Conservation (phyloP, 169 alveolate species). For the Sarcocystis neurona region DNA sequence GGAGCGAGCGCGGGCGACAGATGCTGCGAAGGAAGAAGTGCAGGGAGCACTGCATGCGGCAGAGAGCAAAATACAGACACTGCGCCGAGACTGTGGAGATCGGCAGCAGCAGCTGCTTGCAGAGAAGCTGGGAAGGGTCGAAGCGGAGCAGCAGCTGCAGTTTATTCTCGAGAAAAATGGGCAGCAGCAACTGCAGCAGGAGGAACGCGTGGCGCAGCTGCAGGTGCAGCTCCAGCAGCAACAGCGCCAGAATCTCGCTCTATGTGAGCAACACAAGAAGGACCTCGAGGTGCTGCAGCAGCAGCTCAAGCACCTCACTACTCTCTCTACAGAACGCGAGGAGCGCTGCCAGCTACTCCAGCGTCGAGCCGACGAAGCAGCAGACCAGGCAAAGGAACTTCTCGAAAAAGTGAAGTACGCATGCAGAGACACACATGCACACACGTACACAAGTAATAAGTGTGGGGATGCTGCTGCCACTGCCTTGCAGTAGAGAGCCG, state of each 20-base stretch:
- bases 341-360: not conserved
- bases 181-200: constrained; percentile 28
- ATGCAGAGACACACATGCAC: not conserved
- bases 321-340: constrained; percentile 18
- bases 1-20: constrained; percentile 33
- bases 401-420: constrained; percentile 6
- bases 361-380: constrained; percentile 15
- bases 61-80: constrained; percentile 37
- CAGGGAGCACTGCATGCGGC: constrained; percentile 21
- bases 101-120: constrained; percentile 28
- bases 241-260: constrained; percentile 51
- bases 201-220: constrained; percentile 41
- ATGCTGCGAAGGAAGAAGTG: not conserved
- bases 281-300: constrained; percentile 52
- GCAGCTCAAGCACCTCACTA: constrained; percentile 29
- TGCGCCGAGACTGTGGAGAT: constrained; percentile 27
- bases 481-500: no score
- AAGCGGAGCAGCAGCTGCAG: constrained; percentile 51
- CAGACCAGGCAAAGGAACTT: constrained; percentile 38
- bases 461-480: constrained; percentile 27
- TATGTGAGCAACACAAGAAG: constrained; percentile 51
- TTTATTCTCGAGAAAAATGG: constrained; percentile 31
- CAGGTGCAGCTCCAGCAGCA: constrained; percentile 58
- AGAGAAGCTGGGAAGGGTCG: constrained; percentile 28
- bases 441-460: no score